Base-by-base conservation (phyloP, 495 filamentous ascomycete genomes). In the Aspergillus sclerotioniger region DNA sequence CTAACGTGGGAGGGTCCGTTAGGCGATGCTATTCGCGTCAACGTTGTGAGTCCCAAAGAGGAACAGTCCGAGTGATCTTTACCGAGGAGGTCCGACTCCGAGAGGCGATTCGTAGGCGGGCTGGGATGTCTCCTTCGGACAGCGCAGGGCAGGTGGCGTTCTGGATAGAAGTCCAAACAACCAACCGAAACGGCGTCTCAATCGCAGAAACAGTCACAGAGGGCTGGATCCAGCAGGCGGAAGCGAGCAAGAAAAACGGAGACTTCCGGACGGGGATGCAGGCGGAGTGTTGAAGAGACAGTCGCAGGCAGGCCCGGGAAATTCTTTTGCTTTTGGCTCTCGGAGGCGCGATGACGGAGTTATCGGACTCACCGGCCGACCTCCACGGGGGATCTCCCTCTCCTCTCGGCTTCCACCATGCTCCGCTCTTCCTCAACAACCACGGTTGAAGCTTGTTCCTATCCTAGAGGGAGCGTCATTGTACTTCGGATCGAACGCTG, bases 331-430 rank as follows among this genome's bases (percentile, higher is more conserved):
- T 53, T 59, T 60, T 48, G 62, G 56, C 63, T 66, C 63, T 66
- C 65, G 63, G 67, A 64, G 55, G 58, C 20, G 61, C 60, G 69
- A 75, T 73, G 71, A 72, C 73, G 74, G 76, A 77, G 73, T 73
- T 76, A 73, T 63, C 74, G 72, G 74, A 58, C 25, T 25, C 2
- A 58, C 60, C 59, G 70, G 60, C 71, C 70, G 67, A 37, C 49
- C 49, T 47, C 61, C 45, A 29, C 48, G 25, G 47, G 25, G 28
- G n/a, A 43, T 29, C 67, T 58, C 46, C 54, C 47, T 60, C 13
- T 35, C 33, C 33, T 13, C 13, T 3, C 49, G 51, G n/a, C 48
- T 51, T 33, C 43, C 25, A 55, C 39, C 15, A 33, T 47, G 21
- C 25, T 17, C 51, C 7, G 25, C 53, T 65, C 61, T 57, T 54